phyloP scores from a whole-genome alignment of 257 asterid species.

The Fraxinus americana region DNA sequence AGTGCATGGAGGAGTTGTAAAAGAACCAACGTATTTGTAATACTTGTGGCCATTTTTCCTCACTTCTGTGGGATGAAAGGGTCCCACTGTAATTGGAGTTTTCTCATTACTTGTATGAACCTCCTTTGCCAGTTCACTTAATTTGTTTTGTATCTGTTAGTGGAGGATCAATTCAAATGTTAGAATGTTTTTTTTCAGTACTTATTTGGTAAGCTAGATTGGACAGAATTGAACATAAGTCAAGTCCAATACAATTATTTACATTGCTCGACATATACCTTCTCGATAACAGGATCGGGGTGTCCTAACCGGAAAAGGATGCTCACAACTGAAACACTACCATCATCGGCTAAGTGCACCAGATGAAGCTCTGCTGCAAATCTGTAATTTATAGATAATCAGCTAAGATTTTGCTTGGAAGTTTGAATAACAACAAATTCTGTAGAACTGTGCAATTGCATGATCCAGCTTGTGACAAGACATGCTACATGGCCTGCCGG shows the following conservation, averaged over 20 bases:
- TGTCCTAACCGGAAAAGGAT: slow-evolving; percentile 53
- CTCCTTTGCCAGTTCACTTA: slow-evolving; percentile 43
- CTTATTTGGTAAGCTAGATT: neutral
- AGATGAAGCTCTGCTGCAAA: slow-evolving; percentile 81
- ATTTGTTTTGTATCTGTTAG: slow-evolving; percentile 40
- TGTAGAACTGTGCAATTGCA: neutral
- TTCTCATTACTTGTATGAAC: slow-evolving; percentile 21
- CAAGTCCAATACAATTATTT: neutral
- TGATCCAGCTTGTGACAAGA: neutral
- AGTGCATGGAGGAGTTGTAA: slow-evolving; percentile 62
- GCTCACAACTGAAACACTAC: slow-evolving; percentile 53
- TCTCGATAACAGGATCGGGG: slow-evolving; percentile 68
- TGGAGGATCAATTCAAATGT: neutral
- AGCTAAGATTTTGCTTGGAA: neutral
- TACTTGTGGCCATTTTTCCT: slow-evolving; percentile 44
- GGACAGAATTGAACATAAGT: neutral
- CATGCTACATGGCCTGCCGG: neutral
- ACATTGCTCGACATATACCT: slow-evolving; percentile 29
- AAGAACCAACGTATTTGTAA: slow-evolving; percentile 54
- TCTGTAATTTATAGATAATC: slow-evolving; percentile 26
- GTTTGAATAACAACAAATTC: neutral
- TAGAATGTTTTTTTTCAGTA: neutral
- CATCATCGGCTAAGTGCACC: slow-evolving; percentile 63
- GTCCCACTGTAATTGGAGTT: slow-evolving; percentile 32
- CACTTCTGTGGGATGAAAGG: slow-evolving; percentile 41